Conservation (phyloP, 176 grass and related monocot species). For the Eleusine coracana region DNA sequence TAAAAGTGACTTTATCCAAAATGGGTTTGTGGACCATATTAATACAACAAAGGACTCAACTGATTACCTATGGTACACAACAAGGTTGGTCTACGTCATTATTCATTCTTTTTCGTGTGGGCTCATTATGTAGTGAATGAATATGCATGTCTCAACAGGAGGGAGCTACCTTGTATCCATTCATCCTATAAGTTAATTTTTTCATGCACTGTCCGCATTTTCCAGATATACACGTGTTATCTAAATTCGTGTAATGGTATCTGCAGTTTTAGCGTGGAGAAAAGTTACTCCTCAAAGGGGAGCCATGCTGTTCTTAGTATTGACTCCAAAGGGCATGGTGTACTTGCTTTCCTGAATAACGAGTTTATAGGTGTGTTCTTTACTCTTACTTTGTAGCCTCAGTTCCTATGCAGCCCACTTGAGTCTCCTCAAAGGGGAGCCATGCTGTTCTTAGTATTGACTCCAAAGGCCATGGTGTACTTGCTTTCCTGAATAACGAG, state of each 20-base stretch:
- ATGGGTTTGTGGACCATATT: conserved; percentile 91
- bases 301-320: conserved; percentile 60
- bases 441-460: conserved; percentile 60
- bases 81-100: conserved; percentile 60
- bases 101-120: conserved; percentile 26
- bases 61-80: conserved; percentile 96
- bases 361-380: conserved; percentile 67
- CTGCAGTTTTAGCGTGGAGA: conserved; percentile 65
- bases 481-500: conserved; percentile 76
- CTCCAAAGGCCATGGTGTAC: conserved; percentile 89
- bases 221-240: conserved; percentile 24
- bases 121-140: conserved; percentile 7
- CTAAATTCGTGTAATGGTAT: conserved; percentile 20
- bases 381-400: conserved; percentile 19
- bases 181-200: conserved; percentile 36
- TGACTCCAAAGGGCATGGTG: conserved; percentile 82
- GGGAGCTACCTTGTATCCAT: conserved; percentile 12
- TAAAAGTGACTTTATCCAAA: conserved; percentile 55
- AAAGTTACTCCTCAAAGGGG: conserved; percentile 45
- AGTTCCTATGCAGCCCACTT: conserved; percentile 26
- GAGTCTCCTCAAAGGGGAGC: conserved; percentile 33
- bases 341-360: conserved; percentile 83
- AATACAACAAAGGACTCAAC: conserved; percentile 97
- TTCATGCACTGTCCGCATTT: background rate
- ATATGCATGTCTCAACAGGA: conserved; percentile 20